phyloP scores from a whole-genome alignment of 345 rosid genomes.

The Boechera divaricarpa region DNA sequence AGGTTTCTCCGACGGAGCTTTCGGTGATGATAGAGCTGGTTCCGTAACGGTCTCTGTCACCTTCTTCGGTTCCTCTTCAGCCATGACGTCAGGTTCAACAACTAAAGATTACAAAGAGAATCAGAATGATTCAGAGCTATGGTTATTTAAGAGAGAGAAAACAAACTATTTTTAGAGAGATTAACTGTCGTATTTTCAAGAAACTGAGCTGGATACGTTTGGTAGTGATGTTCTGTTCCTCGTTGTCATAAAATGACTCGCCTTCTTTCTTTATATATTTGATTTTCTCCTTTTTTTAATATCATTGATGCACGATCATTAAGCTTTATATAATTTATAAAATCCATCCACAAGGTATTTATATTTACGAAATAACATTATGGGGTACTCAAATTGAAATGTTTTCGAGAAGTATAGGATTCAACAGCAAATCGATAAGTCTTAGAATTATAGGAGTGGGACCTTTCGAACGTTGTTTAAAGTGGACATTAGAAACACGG shows the following conservation, averaged over 20 bases:
- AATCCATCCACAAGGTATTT: background rate
- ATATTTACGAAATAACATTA: background rate
- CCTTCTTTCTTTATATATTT: conserved; percentile 25
- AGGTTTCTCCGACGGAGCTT: conserved; percentile 29
- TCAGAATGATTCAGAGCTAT: conserved; percentile 28
- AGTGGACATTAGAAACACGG: background rate
- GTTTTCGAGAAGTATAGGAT: background rate
- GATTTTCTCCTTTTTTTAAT: conserved; percentile 1
- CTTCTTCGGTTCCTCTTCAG: conserved; percentile 31
- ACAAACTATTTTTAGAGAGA: conserved; percentile 5
- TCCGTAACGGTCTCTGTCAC: conserved; percentile 38
- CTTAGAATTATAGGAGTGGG: conserved; percentile 4
- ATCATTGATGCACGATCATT: conserved; percentile 35
- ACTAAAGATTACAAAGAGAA: conserved; percentile 30
- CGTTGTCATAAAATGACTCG: conserved; percentile 46
- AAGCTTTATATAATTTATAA: background rate
- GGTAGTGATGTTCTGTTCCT: conserved; percentile 41
- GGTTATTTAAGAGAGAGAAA: conserved; percentile 15
- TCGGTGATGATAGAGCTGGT: conserved; percentile 23
- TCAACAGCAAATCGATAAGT: conserved; percentile 1
- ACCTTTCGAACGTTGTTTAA: background rate
- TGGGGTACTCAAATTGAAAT: background rate
- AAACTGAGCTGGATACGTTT: conserved; percentile 40
- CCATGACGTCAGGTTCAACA: conserved; percentile 38
- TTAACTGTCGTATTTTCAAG: conserved; percentile 14